Evolutionary conservation across 345 rosid species (phyloP).

Genomic region (Passiflora organensis): DNA sequence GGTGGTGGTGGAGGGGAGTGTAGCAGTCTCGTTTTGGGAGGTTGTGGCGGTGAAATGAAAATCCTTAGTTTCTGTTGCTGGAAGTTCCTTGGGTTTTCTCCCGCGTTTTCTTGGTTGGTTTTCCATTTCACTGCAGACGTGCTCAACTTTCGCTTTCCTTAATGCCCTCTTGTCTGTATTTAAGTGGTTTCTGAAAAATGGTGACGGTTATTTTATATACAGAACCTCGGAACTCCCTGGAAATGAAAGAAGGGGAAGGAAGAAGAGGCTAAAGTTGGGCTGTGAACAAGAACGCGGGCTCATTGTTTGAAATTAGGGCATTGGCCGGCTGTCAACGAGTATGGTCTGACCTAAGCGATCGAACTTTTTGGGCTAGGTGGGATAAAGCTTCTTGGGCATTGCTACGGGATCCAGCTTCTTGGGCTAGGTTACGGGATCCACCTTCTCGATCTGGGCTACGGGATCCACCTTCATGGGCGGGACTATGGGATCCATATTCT

Average conservation of each 20-base stretch:
- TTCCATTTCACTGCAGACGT: conserved; percentile 15
- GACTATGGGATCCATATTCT: too few relatives aligned
- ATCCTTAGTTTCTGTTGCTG: conserved; percentile 31
- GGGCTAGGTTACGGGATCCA: too few relatives aligned
- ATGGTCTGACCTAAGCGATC: too few relatives aligned
- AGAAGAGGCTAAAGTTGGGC: not conserved
- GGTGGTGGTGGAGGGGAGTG: conserved; percentile 5
- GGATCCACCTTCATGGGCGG: too few relatives aligned
- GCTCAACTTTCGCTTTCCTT: not conserved
- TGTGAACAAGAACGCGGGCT: not conserved
- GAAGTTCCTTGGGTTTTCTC: conserved; percentile 26
- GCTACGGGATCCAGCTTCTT: too few relatives aligned
- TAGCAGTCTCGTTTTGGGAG: conserved; percentile 6
- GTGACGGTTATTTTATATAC: too few relatives aligned
- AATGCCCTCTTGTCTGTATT: not conserved
- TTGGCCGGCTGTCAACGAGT: too few relatives aligned
- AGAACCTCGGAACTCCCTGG: not conserved
- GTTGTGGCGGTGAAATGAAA: conserved; percentile 18
- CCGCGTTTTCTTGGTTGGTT: conserved; percentile 42
- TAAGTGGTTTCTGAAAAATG: not conserved
- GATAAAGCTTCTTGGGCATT: not conserved
- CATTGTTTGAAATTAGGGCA: too few relatives aligned
- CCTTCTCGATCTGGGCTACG: too few relatives aligned
- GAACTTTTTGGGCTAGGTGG: not conserved
- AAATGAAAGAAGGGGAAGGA: not conserved